Evolutionary conservation across 345 rosid species (phyloP), one percentile per base, ranked within the genome.

Genomic region (Citrus maxima): DNA sequence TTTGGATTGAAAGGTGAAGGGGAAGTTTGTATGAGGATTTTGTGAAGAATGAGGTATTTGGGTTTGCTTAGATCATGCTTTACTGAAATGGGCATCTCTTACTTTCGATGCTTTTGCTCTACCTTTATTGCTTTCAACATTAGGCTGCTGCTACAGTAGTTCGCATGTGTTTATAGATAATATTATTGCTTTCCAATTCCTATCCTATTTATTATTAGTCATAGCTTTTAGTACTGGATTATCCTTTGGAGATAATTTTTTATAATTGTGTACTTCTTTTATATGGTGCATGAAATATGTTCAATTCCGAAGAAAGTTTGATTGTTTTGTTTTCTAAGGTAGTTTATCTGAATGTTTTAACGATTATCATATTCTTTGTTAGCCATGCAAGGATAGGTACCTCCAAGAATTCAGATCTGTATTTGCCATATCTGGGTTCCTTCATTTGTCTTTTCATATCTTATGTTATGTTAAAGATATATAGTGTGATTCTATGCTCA

Each of bases 31-130:
- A 55, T 77, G 54, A 73, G 86, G 71, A 75, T 82, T 85, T 64
- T 82, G 40, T 86, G 82, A 67, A 37, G 73, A 76, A 62, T 84
- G 28, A 79, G 88, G 87, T 78, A 79, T 72, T 70, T 60, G 78
- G 84, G 34, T 79, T 69, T 85, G 76, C 62, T 34, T 51, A 54
- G 73, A 51, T 79, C 79, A 6, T 73, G 71, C 2, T 82, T 38
- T 55, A 30, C 75, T 56, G 34, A 55, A 8, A 32, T 82, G 79
- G 83, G 74, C 74, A 18, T 72, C 40, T 80, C 77, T 75, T 67
- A 5, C 60, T 60, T 79, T 74, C 65, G n/a, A 38, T 63, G 18
- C 62, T 82, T 60, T 56, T 69, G 60, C 27, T 42, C 5, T 25
- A 10, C 42, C 76, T 74, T 58, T 3, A 27, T 51, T 77, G 65